These are phyloP conservation scores for Musa troglodytarum DNA, from an alignment of 176 grass and related monocot species.

Conservation along the genomic window DNA sequence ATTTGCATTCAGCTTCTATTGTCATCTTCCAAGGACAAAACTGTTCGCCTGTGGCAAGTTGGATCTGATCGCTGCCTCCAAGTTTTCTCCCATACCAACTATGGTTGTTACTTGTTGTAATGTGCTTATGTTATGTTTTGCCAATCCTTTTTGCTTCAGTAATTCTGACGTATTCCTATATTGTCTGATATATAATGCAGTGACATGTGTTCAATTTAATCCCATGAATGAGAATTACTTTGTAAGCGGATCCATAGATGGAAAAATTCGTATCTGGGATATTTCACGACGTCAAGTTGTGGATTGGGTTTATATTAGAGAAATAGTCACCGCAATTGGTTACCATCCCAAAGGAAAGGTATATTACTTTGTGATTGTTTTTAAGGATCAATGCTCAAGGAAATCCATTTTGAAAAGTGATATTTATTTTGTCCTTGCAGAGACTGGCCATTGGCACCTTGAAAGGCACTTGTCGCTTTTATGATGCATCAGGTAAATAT, in stretches of 20 bases:
- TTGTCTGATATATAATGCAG: conserved; percentile 31
- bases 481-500: conserved; percentile 55
- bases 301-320: conserved; percentile 69
- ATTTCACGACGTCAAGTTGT: conserved; percentile 53
- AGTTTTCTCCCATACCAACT: conserved; percentile 76
- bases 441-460: conserved; percentile 63
- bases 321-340: conserved; percentile 80
- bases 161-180: conserved; percentile 15
- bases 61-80: conserved; percentile 40
- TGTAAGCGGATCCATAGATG: conserved; percentile 92
- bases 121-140: not conserved
- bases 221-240: conserved; percentile 53
- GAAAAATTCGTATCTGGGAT: conserved; percentile 91
- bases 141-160: not conserved
- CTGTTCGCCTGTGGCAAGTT: conserved; percentile 86
- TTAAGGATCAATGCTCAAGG: not conserved
- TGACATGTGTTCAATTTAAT: conserved; percentile 90
- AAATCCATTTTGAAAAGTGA: not conserved
- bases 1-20: conserved; percentile 52
- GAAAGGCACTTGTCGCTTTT: conserved; percentile 70
- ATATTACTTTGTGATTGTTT: conserved; percentile 20
- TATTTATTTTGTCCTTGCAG: conserved; percentile 32
- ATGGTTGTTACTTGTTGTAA: conserved; percentile 38
- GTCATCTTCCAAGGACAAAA: conserved; percentile 75
- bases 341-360: conserved; percentile 78